Percentiles rank a stretch among this genome's conserved stretches.
Evolutionary conservation across 257 asterid species (phyloP).

Genomic region (Pogostemon cablin): DNA sequence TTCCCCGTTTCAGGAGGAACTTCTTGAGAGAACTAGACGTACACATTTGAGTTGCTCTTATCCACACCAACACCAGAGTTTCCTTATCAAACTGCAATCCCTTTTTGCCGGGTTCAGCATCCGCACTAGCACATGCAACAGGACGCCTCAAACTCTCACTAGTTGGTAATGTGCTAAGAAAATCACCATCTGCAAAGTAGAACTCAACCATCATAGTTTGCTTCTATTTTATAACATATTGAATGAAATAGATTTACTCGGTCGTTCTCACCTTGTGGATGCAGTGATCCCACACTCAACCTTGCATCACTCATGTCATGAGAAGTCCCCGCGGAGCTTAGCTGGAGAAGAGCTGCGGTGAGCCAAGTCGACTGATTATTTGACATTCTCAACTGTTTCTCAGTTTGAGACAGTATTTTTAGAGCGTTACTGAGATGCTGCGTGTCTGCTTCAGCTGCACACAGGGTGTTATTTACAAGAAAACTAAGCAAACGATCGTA

Average conservation of each 20-base stretch:
- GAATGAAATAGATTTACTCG: too few relatives aligned
- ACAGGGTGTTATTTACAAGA: neutral
- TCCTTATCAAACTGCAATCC: slow-evolving; percentile 34
- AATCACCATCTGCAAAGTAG: slow-evolving; percentile 49
- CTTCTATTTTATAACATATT: too few relatives aligned
- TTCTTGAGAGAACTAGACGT: slow-evolving; percentile 52
- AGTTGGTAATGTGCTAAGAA: slow-evolving; percentile 50
- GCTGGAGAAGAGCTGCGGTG: slow-evolving; percentile 74
- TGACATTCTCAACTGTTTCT: slow-evolving; percentile 74
- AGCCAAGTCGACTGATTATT: slow-evolving; percentile 80
- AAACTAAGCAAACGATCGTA: neutral
- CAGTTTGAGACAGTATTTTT: slow-evolving; percentile 78
- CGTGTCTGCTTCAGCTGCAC: slow-evolving; percentile 67
- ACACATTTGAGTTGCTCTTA: slow-evolving; percentile 51
- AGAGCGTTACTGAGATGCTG: slow-evolving; percentile 81
- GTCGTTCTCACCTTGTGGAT: slow-evolving; percentile 51
- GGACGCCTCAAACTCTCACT: slow-evolving; percentile 59
- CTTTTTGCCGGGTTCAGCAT: neutral
- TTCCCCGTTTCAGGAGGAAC: slow-evolving; percentile 61
- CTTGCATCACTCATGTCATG: slow-evolving; percentile 45
- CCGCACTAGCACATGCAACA: slow-evolving; percentile 40
- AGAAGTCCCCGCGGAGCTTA: slow-evolving; percentile 58
- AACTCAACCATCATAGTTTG: too few relatives aligned
- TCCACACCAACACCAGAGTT: slow-evolving; percentile 62
- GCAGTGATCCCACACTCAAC: slow-evolving; percentile 38